Evolutionary conservation across 1,284 basidiomycete genomes (phyloP).

Genomic region (Tylopilus sp.): DNA sequence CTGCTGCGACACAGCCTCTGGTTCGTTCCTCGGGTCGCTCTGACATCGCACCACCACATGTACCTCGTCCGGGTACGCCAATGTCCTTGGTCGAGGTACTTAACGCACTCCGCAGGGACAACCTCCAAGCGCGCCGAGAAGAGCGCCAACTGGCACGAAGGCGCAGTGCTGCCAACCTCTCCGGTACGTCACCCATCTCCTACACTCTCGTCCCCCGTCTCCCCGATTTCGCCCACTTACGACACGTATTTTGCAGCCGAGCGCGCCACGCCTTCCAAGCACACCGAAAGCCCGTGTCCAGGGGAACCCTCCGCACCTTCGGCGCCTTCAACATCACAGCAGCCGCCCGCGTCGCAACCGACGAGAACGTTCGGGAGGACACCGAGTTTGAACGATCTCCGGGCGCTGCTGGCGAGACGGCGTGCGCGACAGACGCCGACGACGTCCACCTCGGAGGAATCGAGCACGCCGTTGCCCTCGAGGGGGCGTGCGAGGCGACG

Average conservation of each 20-base stretch:
- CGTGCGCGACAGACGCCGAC: background rate
- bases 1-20: constrained; percentile 6
- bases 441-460: background rate
- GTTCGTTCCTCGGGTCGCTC: constrained; percentile 6
- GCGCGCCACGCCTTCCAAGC: background rate
- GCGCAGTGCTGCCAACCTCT: background rate
- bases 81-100: constrained; percentile 22
- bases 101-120: constrained; percentile 20
- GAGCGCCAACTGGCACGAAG: constrained; percentile 1
- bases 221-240: background rate
- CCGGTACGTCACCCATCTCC: background rate
- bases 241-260: constrained; percentile 4
- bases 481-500: background rate
- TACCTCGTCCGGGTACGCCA: constrained; percentile 14
- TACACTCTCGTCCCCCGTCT: background rate
- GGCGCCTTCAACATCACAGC: background rate
- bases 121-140: background rate
- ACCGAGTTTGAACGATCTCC: constrained; percentile 21
- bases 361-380: background rate
- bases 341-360: background rate
- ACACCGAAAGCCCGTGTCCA: background rate
- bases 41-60: constrained; percentile 26
- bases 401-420: constrained; percentile 17
- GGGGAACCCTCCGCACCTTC: background rate
- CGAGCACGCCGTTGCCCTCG: background rate